These are phyloP conservation scores for Arabidopsis suecica DNA, from an alignment of 345 rosid species.

Conservation along the genomic window DNA sequence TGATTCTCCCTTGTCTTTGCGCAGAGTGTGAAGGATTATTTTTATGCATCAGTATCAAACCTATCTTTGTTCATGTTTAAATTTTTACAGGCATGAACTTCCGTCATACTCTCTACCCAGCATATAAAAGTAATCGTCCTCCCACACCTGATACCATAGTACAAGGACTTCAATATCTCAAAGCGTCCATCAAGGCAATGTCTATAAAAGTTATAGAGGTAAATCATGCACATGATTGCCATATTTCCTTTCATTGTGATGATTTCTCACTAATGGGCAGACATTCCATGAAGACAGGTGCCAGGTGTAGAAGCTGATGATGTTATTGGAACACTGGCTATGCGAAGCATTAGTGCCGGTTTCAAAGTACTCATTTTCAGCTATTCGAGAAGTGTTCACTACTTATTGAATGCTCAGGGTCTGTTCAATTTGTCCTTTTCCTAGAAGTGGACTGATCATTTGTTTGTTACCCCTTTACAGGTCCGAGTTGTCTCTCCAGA, in stretches of 20 bases:
- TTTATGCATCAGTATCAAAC: background rate
- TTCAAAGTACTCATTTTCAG: slow-evolving; percentile 61
- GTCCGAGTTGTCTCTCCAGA: slow-evolving; percentile 98
- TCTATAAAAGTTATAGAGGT: slow-evolving; percentile 96
- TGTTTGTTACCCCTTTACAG: slow-evolving; percentile 49
- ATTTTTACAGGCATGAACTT: slow-evolving; percentile 68
- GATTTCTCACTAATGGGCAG: slow-evolving; percentile 40
- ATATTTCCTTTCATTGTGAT: slow-evolving; percentile 24
- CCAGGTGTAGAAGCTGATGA: slow-evolving; percentile 99
- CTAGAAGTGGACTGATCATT: slow-evolving; percentile 1
- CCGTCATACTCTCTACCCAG: slow-evolving; percentile 83
- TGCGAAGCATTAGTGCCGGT: slow-evolving; percentile 80
- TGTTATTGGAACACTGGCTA: slow-evolving; percentile 93
- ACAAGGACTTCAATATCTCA: slow-evolving; percentile 92
- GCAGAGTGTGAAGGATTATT: slow-evolving; percentile 17
- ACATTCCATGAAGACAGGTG: slow-evolving; percentile 59
- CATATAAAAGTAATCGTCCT: slow-evolving; percentile 91
- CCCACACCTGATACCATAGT: slow-evolving; percentile 97
- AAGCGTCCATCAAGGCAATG: slow-evolving; percentile 97
- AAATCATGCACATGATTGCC: slow-evolving; percentile 32
- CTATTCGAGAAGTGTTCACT: slow-evolving; percentile 18
- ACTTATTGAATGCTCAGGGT: slow-evolving; percentile 7
- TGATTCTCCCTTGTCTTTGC: slow-evolving; percentile 22
- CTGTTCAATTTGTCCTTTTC: slow-evolving; percentile 6
- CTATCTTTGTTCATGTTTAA: slow-evolving; percentile 15